These are phyloP conservation scores for Hyphopichia fennica DNA, from an alignment of 1,139 yeast genomes.

Conservation along the genomic window DNA sequence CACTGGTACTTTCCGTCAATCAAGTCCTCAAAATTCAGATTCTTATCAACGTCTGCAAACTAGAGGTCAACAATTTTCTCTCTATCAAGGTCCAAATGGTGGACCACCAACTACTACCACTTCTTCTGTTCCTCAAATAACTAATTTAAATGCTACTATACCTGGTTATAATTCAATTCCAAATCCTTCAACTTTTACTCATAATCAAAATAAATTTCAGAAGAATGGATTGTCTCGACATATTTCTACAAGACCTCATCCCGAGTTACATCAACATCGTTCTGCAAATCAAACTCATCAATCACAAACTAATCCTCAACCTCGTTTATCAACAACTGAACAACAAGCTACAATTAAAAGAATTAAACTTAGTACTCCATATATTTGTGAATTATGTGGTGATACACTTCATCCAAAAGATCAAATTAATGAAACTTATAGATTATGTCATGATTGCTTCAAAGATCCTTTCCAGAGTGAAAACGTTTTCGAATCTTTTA, in stretches of 20 bases:
- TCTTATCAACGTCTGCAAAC: not conserved
- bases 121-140: slow-evolving; percentile 1
- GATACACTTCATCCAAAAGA: slow-evolving; percentile 22
- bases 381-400: slow-evolving; percentile 28
- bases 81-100: not conserved
- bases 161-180: not conserved
- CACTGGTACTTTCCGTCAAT: not conserved
- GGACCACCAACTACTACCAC: not conserved
- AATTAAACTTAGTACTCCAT: slow-evolving; percentile 13
- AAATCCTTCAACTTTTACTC: not conserved
- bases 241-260: not conserved
- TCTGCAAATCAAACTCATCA: not conserved
- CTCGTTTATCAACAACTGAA: slow-evolving; percentile 6
- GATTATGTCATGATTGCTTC: slow-evolving; percentile 28
- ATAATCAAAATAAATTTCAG: not conserved
- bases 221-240: not conserved
- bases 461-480: slow-evolving; percentile 32
- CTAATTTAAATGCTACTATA: not conserved
- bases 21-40: not conserved
- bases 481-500: slow-evolving; percentile 40
- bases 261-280: not conserved
- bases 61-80: not conserved
- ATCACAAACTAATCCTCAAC: not conserved
- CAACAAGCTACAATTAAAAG: slow-evolving; percentile 13
- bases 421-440: slow-evolving; percentile 23